Conservation (phyloP, 805 yeast species). For the Kregervanrija fluxuum region DNA sequence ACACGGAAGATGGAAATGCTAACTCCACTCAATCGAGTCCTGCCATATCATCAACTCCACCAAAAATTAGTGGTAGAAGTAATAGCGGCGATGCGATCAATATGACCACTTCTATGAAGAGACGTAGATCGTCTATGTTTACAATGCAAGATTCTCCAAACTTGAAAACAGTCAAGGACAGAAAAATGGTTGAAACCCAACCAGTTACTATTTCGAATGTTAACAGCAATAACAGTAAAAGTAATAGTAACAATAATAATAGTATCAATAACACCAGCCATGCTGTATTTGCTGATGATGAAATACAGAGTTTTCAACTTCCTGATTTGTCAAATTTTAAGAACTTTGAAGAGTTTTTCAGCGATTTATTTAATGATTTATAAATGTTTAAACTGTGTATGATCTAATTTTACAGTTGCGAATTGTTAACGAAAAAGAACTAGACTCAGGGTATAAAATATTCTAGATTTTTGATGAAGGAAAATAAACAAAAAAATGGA, state of each 20-base stretch:
- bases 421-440: not conserved
- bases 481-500: too few species aligned
- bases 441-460: not conserved
- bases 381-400: not conserved
- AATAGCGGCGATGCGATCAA: too few species aligned
- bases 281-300: not conserved
- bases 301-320: constrained; percentile 11
- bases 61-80: too few species aligned
- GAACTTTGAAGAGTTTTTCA: constrained; percentile 52
- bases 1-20: not conserved
- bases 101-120: too few species aligned
- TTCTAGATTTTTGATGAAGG: not conserved
- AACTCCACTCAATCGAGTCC: too few species aligned
- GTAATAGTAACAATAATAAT: not conserved
- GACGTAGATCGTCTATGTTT: too few species aligned
- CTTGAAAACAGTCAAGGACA: too few species aligned
- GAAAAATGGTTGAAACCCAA: too few species aligned
- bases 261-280: not conserved
- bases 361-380: constrained; percentile 29
- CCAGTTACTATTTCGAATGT: too few species aligned
- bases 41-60: too few species aligned
- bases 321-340: constrained; percentile 43
- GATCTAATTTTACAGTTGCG: not conserved
- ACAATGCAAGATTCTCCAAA: too few species aligned
- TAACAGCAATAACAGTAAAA: too few species aligned